Evolutionary conservation across 2,329 filamentous ascomycete species (phyloP), one percentile per base, ranked within the genome.

Genomic region (Botrytis fabae): DNA sequence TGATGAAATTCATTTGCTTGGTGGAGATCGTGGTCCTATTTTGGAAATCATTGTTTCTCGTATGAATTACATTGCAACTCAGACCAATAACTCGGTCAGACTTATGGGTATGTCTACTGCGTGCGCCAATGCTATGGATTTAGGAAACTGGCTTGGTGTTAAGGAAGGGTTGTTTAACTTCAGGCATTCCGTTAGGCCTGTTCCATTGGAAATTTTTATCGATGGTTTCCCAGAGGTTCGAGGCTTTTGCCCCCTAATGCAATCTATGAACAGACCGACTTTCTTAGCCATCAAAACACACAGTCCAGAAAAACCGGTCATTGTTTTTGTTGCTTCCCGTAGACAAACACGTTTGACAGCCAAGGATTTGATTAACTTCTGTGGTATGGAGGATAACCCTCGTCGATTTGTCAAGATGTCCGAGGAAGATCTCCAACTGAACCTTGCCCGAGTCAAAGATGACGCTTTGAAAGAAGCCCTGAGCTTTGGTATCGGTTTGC

Each of bases 71-170:
- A 99, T 99, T 79, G 96, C 95, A 1, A 93, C 95, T 2, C 94
- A 97, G 75, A 97, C 93, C 59, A 94, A 97, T 79, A 94, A 91
- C 69, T 90, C 94, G 0, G 95, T 99, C 35, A 89, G 96, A 7
- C 86, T 99, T 8, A 87, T 99, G 75, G 96, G 96, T n/a, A 99
- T 99, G 97, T 99, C 96, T 2, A 99, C 96, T 28, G 97, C 96
- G 16, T 98, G 95, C 79, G 96, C 96, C 22, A 99, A 99, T 80
- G 96, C 97, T 2, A 93, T 89, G 22, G 97, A 99, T 81, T 86
- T 99, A 51, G 97, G 89, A 2, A 98, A 97, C 79, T 99, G 96
- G 96, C 88, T 99, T 4, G 96, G 96, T 64, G 97, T 99, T 57
- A 98, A 97, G 80, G 93, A 97, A 79, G 95, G 92, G 2, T 83